These are phyloP conservation scores for Sindora glabra DNA, from an alignment of 306 rosid species.

Conservation along the genomic window DNA sequence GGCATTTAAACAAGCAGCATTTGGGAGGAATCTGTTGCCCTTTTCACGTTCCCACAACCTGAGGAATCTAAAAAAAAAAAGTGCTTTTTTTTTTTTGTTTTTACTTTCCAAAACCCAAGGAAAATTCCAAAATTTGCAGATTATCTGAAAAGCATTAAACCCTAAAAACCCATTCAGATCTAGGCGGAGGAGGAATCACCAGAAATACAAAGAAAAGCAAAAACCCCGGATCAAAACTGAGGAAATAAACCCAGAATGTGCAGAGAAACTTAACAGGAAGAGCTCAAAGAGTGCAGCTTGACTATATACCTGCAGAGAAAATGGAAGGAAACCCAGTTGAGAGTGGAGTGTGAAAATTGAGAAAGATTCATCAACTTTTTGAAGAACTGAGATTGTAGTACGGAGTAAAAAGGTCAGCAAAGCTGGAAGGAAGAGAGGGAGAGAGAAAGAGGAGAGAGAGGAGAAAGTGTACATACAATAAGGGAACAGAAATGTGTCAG, in stretches of 20 bases:
- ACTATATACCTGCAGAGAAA: too few relatives aligned
- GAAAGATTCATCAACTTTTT: too few relatives aligned
- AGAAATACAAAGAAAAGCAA: not conserved
- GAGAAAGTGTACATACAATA: too few relatives aligned
- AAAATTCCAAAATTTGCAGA: conserved; percentile 23
- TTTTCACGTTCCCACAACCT: conserved; percentile 31
- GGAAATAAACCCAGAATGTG: not conserved
- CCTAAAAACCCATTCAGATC: conserved; percentile 44
- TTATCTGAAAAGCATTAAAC: conserved; percentile 29
- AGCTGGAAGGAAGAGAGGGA: too few relatives aligned
- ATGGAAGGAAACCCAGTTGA: too few relatives aligned
- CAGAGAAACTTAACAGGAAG: not conserved
- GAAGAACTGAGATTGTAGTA: too few relatives aligned
- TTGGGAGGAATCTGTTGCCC: conserved; percentile 33
- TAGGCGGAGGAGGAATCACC: conserved; percentile 15
- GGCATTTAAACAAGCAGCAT: conserved; percentile 29
- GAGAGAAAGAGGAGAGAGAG: too few relatives aligned
- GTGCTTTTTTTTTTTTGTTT: too few relatives aligned
- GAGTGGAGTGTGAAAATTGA: too few relatives aligned
- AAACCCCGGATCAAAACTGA: conserved; percentile 25
- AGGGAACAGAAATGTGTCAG: too few relatives aligned
- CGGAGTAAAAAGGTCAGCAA: too few relatives aligned
- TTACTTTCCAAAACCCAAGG: conserved; percentile 36
- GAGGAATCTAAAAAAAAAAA: conserved; percentile 41
- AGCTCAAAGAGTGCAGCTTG: too few relatives aligned